Evolutionary conservation across 306 rosid species (phyloP), one percentile per base, ranked within the genome.

Genomic region (Pyrus bretschneideri): DNA sequence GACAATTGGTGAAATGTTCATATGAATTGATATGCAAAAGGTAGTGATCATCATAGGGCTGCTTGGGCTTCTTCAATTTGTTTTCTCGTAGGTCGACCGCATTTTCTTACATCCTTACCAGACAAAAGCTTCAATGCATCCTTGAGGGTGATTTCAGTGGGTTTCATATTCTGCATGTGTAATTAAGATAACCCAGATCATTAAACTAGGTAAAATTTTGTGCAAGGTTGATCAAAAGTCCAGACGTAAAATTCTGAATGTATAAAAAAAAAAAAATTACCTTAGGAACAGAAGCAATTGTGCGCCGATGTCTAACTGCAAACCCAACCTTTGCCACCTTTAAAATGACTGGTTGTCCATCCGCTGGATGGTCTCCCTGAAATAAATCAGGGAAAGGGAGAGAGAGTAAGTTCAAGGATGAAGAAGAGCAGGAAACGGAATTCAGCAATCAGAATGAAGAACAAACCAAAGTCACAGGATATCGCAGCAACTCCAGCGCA

Each of bases 391-490:
- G 69, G 55, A 18, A 11, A 29, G 66, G 30, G 10, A 14, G 6
- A 11, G 44, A 44, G 65, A 44, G 77, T 11, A 4, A 80, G 57
- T 68, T 70, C 67, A 67, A 70, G 19, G 59, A 75, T 13, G 73
- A 19, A 25, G 19, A 61, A 62, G 54, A 23, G 45, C 5, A 35
- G 2, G 10, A 73, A 65, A 76, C 3, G 13, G 64, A 61, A 55
- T 45, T 23, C 45, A 62, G 69, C 74, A 22, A 15, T 42, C 59
- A 51, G 73, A 79, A 45, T 57, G 74, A 52, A 70, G 79, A 76
- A 65, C 88, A 58, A 89, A 95, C 99, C 98, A 96, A 83, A 35
- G 96, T 91, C 83, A 87, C 63, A 9, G 99, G 98, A 85, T 92
- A 95, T 70, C 85, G 86, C 70, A 95, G 78, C 82, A 87, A 69